Conservation (phyloP, 768 basidiomycete genomes). For the Gymnopilus dilepis region DNA sequence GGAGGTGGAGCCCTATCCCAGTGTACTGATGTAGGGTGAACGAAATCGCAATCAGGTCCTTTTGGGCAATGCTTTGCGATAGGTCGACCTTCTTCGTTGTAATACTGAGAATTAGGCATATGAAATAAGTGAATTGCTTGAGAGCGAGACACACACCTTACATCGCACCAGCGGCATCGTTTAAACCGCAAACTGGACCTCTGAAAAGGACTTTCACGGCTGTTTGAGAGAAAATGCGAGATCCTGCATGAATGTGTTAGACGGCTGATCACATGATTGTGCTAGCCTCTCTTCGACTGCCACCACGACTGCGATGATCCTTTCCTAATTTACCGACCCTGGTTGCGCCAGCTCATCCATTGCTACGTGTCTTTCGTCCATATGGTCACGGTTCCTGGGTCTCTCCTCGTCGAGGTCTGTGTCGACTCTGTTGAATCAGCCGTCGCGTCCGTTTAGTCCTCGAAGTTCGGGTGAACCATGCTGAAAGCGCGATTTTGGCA, state of each 20-base stretch:
- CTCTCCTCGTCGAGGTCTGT: constrained; percentile 32
- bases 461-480: not conserved
- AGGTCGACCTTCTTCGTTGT: not conserved
- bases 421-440: constrained; percentile 35
- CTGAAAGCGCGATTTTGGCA: constrained; percentile 31
- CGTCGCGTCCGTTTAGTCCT: constrained; percentile 24
- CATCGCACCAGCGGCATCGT: not conserved
- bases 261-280: not conserved
- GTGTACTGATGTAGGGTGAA: constrained; percentile 18
- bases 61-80: constrained; percentile 20
- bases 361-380: not conserved
- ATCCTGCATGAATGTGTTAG: not conserved
- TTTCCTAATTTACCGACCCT: not conserved
- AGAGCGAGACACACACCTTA: not conserved
- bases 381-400: constrained; percentile 13
- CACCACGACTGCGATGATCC: not conserved
- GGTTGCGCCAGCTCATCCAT: not conserved
- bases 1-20: not conserved
- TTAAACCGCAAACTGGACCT: not conserved
- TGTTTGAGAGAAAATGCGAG: not conserved
- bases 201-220: not conserved
- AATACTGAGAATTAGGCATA: not conserved
- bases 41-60: constrained; percentile 24
- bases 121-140: not conserved
- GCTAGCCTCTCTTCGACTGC: not conserved